Percentiles rank a stretch among this genome's conserved stretches.
Conservation (phyloP, 805 yeast species). For the Barnettozyma sp. region DNA sequence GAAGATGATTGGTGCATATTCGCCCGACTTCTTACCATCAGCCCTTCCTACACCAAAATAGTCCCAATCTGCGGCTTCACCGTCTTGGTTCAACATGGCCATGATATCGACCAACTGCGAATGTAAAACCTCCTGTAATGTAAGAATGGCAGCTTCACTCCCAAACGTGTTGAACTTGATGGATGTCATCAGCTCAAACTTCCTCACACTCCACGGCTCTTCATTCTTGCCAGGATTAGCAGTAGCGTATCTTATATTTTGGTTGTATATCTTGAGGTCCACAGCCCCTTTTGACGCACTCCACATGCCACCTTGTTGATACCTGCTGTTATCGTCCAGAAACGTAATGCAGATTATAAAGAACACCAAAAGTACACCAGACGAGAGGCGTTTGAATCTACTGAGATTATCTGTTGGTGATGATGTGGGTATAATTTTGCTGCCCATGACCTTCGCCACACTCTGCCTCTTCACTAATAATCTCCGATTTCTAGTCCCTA, state of each 20-base stretch:
- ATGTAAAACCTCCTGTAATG: slow-evolving; percentile 42
- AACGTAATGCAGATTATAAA: no score
- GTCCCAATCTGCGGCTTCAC: slow-evolving; percentile 29
- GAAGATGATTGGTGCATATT: slow-evolving; percentile 43
- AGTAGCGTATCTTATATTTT: slow-evolving; percentile 42
- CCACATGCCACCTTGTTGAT: no score
- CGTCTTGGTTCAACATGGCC: slow-evolving; percentile 25
- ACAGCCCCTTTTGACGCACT: neutral
- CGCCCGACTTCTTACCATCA: slow-evolving; percentile 45
- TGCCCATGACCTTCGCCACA: no score
- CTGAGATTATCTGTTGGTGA: no score
- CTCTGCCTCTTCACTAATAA: no score
- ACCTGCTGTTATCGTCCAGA: no score
- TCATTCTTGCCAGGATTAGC: slow-evolving; percentile 31
- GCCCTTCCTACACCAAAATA: slow-evolving; percentile 47
- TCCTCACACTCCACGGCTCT: slow-evolving; percentile 38
- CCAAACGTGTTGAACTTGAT: slow-evolving; percentile 34
- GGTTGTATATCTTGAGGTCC: slow-evolving; percentile 29
- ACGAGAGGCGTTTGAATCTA: no score
- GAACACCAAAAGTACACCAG: no score
- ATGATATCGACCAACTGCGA: slow-evolving; percentile 41
- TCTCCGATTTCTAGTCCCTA: no score
- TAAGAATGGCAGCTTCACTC: slow-evolving; percentile 31
- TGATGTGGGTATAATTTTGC: no score
- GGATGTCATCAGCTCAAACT: slow-evolving; percentile 31